Conservation (phyloP, 2,329 filamentous ascomycete genomes). For the Colletotrichum australisinense region DNA sequence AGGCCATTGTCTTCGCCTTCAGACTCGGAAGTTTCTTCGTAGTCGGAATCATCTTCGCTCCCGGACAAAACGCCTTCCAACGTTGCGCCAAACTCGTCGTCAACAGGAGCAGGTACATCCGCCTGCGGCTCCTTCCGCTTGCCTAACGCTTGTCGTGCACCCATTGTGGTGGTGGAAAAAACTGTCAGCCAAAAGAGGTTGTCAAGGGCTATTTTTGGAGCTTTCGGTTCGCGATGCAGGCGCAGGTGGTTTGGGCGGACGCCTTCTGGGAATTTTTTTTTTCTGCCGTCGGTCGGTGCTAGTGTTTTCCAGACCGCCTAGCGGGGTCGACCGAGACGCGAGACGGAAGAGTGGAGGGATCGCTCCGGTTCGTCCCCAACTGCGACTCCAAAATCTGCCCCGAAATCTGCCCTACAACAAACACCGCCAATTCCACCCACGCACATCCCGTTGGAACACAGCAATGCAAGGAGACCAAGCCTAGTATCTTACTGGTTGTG, state of each 20-base stretch:
- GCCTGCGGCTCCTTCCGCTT: conserved; percentile 75
- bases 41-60: conserved; percentile 68
- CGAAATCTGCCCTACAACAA: conserved; percentile 9
- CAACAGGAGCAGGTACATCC: conserved; percentile 66
- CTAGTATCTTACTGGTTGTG: not conserved
- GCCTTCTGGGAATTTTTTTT: conserved; percentile 35
- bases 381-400: not conserved
- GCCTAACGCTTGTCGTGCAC: conserved; percentile 55
- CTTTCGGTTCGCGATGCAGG: conserved; percentile 31
- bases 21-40: conserved; percentile 55
- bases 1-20: conserved; percentile 45
- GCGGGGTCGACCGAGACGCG: conserved; percentile 27
- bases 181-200: conserved; percentile 14
- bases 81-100: conserved; percentile 68
- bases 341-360: conserved; percentile 22
- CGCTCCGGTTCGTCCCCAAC: not conserved
- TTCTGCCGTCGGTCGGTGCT: conserved; percentile 32
- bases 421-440: not conserved
- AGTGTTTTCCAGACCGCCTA: conserved; percentile 31
- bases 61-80: conserved; percentile 68
- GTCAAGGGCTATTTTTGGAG: conserved; percentile 35
- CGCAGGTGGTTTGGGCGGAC: conserved; percentile 23
- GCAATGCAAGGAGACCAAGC: not conserved
- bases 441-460: not conserved
- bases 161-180: conserved; percentile 47